Percentiles rank a stretch among this genome's conserved stretches.
Conservation (phyloP, 176 grass and related monocot species). For the Triticum timopheevii region DNA sequence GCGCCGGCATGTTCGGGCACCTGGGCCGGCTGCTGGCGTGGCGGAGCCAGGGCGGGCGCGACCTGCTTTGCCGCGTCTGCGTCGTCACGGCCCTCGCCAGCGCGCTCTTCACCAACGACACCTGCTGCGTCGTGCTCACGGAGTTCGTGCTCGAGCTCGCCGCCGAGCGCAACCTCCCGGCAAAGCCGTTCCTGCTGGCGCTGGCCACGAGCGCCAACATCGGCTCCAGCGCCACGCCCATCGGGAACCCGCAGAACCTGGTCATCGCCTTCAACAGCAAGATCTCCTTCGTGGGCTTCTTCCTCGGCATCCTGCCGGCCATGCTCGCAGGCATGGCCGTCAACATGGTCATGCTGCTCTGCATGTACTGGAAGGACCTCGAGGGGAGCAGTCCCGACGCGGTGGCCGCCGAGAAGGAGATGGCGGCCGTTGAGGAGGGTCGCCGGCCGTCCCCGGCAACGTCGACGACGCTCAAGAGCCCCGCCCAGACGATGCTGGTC, state of each 20-base stretch:
- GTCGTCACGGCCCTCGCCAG: conserved; percentile 81
- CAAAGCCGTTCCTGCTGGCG: conserved; percentile 79
- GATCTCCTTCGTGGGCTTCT: conserved; percentile 65
- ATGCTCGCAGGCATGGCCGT: conserved; percentile 77
- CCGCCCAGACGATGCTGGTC: not conserved
- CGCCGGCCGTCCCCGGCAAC: conserved; percentile 44
- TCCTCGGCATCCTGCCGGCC: conserved; percentile 68
- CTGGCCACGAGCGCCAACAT: conserved; percentile 95
- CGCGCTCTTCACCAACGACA: conserved; percentile 97
- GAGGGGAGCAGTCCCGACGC: conserved; percentile 32
- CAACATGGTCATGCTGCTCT: conserved; percentile 67
- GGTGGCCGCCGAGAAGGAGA: conserved; percentile 25
- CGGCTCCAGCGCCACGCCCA: conserved; percentile 80
- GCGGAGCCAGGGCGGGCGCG: conserved; percentile 78
- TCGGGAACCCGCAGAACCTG: conserved; percentile 99
- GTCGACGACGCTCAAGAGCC: conserved; percentile 40
- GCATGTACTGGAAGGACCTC: conserved; percentile 76
- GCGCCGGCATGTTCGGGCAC: conserved; percentile 84
- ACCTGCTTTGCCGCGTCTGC: conserved; percentile 89
- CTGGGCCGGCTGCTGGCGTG: conserved; percentile 75
- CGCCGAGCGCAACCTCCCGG: conserved; percentile 68
- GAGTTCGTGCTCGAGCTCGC: conserved; percentile 95
- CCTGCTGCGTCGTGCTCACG: conserved; percentile 94
- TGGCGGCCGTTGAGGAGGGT: conserved; percentile 44
- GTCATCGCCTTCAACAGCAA: conserved; percentile 89